Evolutionary conservation across 495 filamentous ascomycete species (phyloP), one percentile per base, ranked within the genome.

Genomic region (Lepidopterella palustris): DNA sequence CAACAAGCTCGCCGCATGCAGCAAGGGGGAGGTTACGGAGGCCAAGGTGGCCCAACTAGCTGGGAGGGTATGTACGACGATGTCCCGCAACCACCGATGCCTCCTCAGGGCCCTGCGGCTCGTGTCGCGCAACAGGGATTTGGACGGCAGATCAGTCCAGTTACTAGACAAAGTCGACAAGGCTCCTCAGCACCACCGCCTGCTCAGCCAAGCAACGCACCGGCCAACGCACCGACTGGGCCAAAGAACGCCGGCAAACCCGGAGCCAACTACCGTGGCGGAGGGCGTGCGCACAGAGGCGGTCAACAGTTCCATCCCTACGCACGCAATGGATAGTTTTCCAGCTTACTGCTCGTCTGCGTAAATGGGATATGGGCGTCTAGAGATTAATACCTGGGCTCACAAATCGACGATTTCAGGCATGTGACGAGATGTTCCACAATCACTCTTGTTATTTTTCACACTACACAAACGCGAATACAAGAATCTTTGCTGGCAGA

Each of bases 41-140:
- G 53, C 50, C 45, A 62, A 26, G 81, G 80, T 39, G 80, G 79
- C 3, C 86, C 87, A 24, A 92, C 88, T 23, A 90, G 86, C 23
- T 97, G 93, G 92, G 93, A 98, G 72, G 93, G 93, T 56, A 98
- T 98, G 93, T 98, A 98, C 72, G 93, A 98, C 70, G 93, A 97
- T 70, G 90, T 96, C 1, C 95, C 95, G 23, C 90, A 92, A 67
- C 91, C 91, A 8, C 84, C 86, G 57, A 81, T 85, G 57, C 77
- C 77, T 52, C 66, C 66, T 13, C 70, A 73, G 3, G 81, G 81
- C 50, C 80, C 80, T 23, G 76, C 80, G 21, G 55, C 42, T 61
- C 69, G 65, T 68, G 68, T 32, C 18, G 55, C 61, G 35, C 57
- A 64, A 35, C 62, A 68, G 31, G 58, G 61, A 63, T 51, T 39